Base-by-base conservation (phyloP, 179 eudicot genomes). In the Pouteria campechiana region DNA sequence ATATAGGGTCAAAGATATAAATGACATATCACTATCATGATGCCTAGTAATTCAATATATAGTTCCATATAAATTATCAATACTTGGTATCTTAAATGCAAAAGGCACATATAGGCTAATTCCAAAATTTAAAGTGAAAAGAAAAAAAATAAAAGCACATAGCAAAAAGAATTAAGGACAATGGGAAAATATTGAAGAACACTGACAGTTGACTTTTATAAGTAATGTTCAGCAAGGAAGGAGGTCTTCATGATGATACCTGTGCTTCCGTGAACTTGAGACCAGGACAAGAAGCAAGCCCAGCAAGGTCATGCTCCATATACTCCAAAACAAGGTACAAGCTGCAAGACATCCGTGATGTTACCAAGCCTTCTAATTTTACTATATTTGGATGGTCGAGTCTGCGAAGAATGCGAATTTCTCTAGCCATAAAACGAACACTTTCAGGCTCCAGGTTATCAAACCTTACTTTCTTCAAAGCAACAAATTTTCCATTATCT, bases 401-500 rank as follows among this genome's bases (percentile, higher is more conserved):
- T 52, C 68, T 54, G 11, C 90, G 90, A 38, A 81, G 67, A 42
- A 81, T 76, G 51, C 70, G 81, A 63, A 81, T 76, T 60, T 81
- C 90, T 46, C 90, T 65, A 8, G 93, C 83, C 93, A 81, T 81
- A 66, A 81, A 81, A 11, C 86, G 82, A 30, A 83, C 94, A 63
- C 94, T 83, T 60, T 83, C 94, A 32, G 94, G 89, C 60, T 84
- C 94, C 63, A 80, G 52, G 56, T 77, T 80, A 54, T 84, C 95
- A 64, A 84, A 84, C 55, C 95, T 70, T 24, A 84, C 90, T 73
- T 80, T 84, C 75, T 84, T 84, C 58, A 84, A 54, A 32, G 95
- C 95, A 49, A 84, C 95, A 53, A 84, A 72, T 67, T 78, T 80
- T 48, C 76, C 73, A 19, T 70, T 57, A 44, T 80, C 90, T 38